These are phyloP conservation scores for Mucor plumbeus DNA, from an alignment of 371 early-diverging fungal genomes.

Conservation along the genomic window DNA sequence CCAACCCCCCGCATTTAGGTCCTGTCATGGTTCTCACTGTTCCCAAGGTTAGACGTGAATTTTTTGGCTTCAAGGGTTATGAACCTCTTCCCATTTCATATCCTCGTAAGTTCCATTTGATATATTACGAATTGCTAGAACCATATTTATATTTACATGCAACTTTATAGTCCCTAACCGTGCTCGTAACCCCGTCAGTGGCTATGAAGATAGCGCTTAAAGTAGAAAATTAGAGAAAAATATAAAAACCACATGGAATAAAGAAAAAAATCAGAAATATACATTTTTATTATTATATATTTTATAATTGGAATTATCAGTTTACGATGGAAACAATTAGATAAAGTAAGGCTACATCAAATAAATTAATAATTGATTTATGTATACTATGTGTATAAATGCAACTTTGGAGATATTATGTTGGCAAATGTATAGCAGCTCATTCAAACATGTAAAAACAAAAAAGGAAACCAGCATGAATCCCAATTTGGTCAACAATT, in stretches of 20 bases:
- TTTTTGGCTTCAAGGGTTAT: constrained; percentile 54
- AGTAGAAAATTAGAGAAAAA: constrained; percentile 10
- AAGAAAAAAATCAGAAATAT: neutral
- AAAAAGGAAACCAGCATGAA: neutral
- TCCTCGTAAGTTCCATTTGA: constrained; percentile 41
- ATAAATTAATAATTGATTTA: neutral
- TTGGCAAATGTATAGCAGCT: neutral
- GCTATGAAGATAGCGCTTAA: constrained; percentile 49
- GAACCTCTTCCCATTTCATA: constrained; percentile 50
- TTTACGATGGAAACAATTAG: neutral
- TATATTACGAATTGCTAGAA: neutral
- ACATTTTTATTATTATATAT: neutral
- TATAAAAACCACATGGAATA: neutral
- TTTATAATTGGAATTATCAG: no score
- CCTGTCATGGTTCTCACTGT: constrained; percentile 57
- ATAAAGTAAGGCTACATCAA: neutral
- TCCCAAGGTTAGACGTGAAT: constrained; percentile 52
- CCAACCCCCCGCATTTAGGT: constrained; percentile 30
- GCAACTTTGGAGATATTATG: neutral
- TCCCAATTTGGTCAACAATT: neutral
- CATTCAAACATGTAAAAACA: neutral
- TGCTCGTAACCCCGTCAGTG: constrained; percentile 51
- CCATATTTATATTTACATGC: neutral
- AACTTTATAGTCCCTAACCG: constrained; percentile 46
- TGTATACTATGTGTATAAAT: neutral